A percentile compares a stretch with the other conserved stretches of the same genome.
phyloP scores from a whole-genome alignment of 2,329 filamentous ascomycete genomes.

The Fusarium anthophilum region DNA sequence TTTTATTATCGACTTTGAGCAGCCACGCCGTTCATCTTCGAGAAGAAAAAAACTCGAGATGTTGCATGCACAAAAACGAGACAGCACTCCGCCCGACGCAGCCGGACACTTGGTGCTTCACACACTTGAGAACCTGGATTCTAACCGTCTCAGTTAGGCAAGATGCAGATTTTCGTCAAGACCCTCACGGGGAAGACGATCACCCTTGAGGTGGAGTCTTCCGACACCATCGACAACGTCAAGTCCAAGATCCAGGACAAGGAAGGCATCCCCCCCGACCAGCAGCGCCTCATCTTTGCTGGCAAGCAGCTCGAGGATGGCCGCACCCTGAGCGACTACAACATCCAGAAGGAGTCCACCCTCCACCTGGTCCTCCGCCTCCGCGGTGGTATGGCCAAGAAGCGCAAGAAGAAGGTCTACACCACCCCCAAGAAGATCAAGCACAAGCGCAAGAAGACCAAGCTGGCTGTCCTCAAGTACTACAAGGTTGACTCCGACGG shows the following conservation, averaged over 20 bases:
- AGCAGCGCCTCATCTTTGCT: conserved; percentile 99
- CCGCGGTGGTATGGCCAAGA: conserved; percentile 94
- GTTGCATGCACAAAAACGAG: conserved; percentile 3
- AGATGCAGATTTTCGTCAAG: conserved; percentile 83
- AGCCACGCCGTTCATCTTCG: conserved; percentile 12
- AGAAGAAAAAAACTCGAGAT: neutral
- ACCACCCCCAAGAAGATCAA: conserved; percentile 99
- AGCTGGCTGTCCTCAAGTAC: conserved; percentile 99
- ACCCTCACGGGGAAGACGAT: conserved; percentile 99
- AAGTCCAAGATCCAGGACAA: conserved; percentile 99
- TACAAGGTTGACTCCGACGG: conserved; percentile 99
- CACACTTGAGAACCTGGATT: conserved; percentile 35
- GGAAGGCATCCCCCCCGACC: conserved; percentile 99
- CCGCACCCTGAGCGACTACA: conserved; percentile 99
- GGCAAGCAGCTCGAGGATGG: conserved; percentile 99
- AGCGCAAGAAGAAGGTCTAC: conserved; percentile 99
- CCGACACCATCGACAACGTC: conserved; percentile 99
- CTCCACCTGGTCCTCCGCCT: conserved; percentile 98
- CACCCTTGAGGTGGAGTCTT: conserved; percentile 99
- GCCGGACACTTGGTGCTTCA: neutral
- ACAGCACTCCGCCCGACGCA: conserved; percentile 3
- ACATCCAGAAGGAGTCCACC: conserved; percentile 99
- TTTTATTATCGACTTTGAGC: conserved; percentile 15
- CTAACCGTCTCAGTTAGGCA: conserved; percentile 64
- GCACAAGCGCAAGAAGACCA: conserved; percentile 99